Conservation (phyloP, 2,329 filamentous ascomycete species). For the Xylariaceae sp. region DNA sequence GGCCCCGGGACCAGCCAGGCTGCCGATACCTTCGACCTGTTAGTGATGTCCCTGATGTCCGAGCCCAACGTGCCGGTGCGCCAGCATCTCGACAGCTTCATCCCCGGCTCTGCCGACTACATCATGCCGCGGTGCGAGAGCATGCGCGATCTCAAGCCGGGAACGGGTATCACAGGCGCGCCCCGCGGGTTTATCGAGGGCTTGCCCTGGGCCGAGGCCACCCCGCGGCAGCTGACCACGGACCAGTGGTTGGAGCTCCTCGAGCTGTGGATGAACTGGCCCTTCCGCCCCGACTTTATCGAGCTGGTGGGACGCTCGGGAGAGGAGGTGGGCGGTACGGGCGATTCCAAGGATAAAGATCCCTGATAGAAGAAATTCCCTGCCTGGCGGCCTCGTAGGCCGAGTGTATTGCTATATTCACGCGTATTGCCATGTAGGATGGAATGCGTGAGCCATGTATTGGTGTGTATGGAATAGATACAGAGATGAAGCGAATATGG, state of each 20-base stretch:
- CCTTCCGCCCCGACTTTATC: constrained; percentile 46
- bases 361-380: too few species aligned
- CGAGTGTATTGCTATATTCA: too few species aligned
- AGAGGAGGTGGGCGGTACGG: constrained; percentile 9
- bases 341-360: too few species aligned
- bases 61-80: constrained; percentile 28
- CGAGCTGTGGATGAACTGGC: constrained; percentile 57
- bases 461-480: too few species aligned
- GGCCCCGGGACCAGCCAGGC: constrained; percentile 32
- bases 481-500: too few species aligned
- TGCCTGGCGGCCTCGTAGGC: too few species aligned
- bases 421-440: too few species aligned
- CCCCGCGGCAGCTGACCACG: constrained; percentile 41
- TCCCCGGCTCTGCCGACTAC: constrained; percentile 51
- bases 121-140: constrained; percentile 41
- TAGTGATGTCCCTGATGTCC: constrained; percentile 35
- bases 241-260: constrained; percentile 51
- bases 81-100: constrained; percentile 43
- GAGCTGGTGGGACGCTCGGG: constrained; percentile 37
- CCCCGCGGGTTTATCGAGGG: constrained; percentile 36
- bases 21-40: constrained; percentile 46
- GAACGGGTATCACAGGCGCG: too few species aligned
- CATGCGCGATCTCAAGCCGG: constrained; percentile 40
- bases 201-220: constrained; percentile 32
- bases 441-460: too few species aligned